Evolutionary conservation across 306 rosid species (phyloP).

Genomic region (Quercus alba): DNA sequence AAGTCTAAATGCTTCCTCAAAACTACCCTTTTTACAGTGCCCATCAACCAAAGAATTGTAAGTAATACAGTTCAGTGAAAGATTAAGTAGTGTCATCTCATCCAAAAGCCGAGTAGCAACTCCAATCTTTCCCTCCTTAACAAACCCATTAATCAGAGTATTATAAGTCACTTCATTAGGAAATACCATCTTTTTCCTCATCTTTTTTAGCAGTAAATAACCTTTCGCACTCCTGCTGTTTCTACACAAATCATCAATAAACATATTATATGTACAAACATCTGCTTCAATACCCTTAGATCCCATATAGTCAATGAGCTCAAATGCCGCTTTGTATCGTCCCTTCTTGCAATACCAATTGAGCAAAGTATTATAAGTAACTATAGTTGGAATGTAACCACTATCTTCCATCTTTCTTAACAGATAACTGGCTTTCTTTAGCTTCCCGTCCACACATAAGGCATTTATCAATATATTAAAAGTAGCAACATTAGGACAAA

Average conservation of each 20-base stretch:
- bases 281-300: slow-evolving; percentile 66
- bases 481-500: slow-evolving; percentile 59
- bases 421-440: slow-evolving; percentile 52
- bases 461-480: slow-evolving; percentile 59
- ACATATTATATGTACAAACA: slow-evolving; percentile 72
- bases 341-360: slow-evolving; percentile 75
- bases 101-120: slow-evolving; percentile 63
- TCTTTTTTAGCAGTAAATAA: slow-evolving; percentile 62
- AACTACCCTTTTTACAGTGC: slow-evolving; percentile 40
- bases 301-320: slow-evolving; percentile 63
- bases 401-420: slow-evolving; percentile 63
- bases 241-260: slow-evolving; percentile 64
- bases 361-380: slow-evolving; percentile 70
- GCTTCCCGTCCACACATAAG: slow-evolving; percentile 58
- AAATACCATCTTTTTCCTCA: slow-evolving; percentile 60
- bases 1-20: slow-evolving; percentile 56
- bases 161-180: slow-evolving; percentile 66
- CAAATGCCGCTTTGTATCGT: slow-evolving; percentile 51
- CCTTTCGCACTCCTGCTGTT: slow-evolving; percentile 61
- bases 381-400: slow-evolving; percentile 49
- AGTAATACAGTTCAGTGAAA: slow-evolving; percentile 51
- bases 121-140: slow-evolving; percentile 66
- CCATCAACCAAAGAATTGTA: slow-evolving; percentile 64
- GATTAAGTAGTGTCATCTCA: slow-evolving; percentile 49
- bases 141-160: slow-evolving; percentile 71